Evolutionary conservation across 1,284 basidiomycete species (phyloP), one percentile per base, ranked within the genome.

Genomic region (Macrocystidia cucumis): DNA sequence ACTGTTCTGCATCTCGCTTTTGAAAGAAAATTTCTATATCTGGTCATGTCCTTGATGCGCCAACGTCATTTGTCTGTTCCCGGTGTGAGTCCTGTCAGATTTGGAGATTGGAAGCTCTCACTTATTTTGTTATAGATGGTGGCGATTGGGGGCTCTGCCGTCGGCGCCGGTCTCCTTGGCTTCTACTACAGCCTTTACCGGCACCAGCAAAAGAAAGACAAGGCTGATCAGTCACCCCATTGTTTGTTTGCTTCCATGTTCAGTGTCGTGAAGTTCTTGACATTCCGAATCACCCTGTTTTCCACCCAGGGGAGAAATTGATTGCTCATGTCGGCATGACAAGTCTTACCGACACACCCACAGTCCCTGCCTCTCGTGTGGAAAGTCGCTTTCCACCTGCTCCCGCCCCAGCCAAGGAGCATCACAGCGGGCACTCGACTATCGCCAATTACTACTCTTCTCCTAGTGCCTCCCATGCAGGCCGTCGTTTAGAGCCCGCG

Each of bases 351-450:
- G 12, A 14, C 19, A 18, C n/a, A 12, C 12, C 17, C n/a, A 18
- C 5, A 11, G 32, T 42, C 5, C 24, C 40, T 11, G 38, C 32
- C 44, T 6, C 32, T 27, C 26, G 41, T 34, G 5, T 29, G 20
- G 16, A 42, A 40, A 23, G 41, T 40, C 31, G 41, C 40, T 20
- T 20, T 12, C 43, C 36, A 1, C 48, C 50, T 16, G 51, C 48
- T 11, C 39, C 43, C 9, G 31, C 45, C 28, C 46, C 43, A 2
- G 33, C 24, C 3, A 44, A 45, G 19, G 50, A 51, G 12, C 50
- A 54, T 27, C 25, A 48, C 28, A 47, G 43, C 12, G 44, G 45
- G 1, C 53, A 56, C 34, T 33, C 41, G 9, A 50, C 51, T 1
- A 44, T 49, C 16, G 33, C 34, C 4, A 42, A 46, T 5, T 49